phyloP scores from a whole-genome alignment of 1,139 yeast species.

The Suhomyces bokatorum region DNA sequence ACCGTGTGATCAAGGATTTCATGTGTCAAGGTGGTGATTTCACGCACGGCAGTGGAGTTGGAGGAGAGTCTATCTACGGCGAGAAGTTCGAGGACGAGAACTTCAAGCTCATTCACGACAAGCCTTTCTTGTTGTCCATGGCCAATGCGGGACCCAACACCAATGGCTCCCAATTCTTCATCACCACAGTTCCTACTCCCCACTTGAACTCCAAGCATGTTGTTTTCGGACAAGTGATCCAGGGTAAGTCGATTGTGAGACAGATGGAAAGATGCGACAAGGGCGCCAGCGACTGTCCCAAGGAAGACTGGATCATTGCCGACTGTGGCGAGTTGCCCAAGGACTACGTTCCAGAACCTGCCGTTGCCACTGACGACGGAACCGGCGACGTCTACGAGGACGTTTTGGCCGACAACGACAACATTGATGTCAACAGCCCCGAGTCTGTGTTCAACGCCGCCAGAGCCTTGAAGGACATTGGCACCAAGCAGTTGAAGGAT shows the following conservation, averaged over 20 bases:
- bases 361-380: slow-evolving; percentile 59
- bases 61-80: slow-evolving; percentile 94
- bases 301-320: slow-evolving; percentile 63
- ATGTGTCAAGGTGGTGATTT: slow-evolving; percentile 99
- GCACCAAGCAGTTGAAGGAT: slow-evolving; percentile 70
- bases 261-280: slow-evolving; percentile 71
- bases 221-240: slow-evolving; percentile 86
- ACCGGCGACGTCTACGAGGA: slow-evolving; percentile 87
- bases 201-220: slow-evolving; percentile 94
- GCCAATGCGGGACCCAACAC: slow-evolving; percentile 96
- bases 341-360: slow-evolving; percentile 50
- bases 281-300: slow-evolving; percentile 64
- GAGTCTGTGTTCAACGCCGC: slow-evolving; percentile 69
- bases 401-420: slow-evolving; percentile 69
- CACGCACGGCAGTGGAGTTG: slow-evolving; percentile 85
- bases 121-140: slow-evolving; percentile 89
- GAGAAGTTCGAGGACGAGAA: slow-evolving; percentile 94
- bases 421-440: slow-evolving; percentile 58
- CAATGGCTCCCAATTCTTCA: slow-evolving; percentile 93
- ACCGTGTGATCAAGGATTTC: slow-evolving; percentile 86
- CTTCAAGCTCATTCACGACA: slow-evolving; percentile 71
- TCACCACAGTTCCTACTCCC: slow-evolving; percentile 82
- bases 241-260: slow-evolving; percentile 81
- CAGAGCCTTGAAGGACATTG: slow-evolving; percentile 69
- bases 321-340: slow-evolving; percentile 76